A percentile compares a stretch with the other conserved stretches of the same genome.
phyloP scores from a whole-genome alignment of 345 rosid species.

The Eucalyptus camaldulensis region DNA sequence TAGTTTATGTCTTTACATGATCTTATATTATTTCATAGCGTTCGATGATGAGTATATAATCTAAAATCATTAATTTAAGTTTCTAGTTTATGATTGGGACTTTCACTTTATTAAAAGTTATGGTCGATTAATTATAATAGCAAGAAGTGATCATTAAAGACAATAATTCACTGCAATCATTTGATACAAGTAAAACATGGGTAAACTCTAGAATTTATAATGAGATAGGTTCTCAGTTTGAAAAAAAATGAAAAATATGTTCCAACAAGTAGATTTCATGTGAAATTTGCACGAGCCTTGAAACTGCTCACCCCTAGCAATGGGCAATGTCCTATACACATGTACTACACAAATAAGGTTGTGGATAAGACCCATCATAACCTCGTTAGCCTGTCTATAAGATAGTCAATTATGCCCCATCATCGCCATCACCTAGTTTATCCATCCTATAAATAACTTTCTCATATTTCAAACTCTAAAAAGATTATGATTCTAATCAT shows the following conservation, averaged over 20 bases:
- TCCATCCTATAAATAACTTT: neutral
- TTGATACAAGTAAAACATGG: no score
- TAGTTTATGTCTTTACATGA: accelerated
- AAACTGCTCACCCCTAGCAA: accelerated
- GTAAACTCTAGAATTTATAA: no score
- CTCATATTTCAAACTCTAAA: neutral
- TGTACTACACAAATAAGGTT: neutral
- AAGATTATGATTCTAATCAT: no score
- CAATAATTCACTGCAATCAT: accelerated
- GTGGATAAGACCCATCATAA: neutral
- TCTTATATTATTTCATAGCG: accelerated
- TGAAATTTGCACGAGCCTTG: accelerated
- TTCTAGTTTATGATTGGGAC: accelerated
- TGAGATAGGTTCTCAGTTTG: accelerated
- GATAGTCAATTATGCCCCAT: neutral
- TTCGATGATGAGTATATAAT: no score
- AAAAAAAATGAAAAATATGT: no score
- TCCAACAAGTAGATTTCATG: no score
- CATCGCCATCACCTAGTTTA: neutral
- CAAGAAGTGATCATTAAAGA: no score
- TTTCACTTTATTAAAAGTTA: no score
- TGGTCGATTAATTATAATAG: accelerated
- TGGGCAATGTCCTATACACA: accelerated
- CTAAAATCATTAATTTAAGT: accelerated
- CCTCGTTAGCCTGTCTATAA: accelerated